These are phyloP conservation scores for Lactarius evosmus DNA, from an alignment of 768 basidiomycete genomes.

Conservation along the genomic window DNA sequence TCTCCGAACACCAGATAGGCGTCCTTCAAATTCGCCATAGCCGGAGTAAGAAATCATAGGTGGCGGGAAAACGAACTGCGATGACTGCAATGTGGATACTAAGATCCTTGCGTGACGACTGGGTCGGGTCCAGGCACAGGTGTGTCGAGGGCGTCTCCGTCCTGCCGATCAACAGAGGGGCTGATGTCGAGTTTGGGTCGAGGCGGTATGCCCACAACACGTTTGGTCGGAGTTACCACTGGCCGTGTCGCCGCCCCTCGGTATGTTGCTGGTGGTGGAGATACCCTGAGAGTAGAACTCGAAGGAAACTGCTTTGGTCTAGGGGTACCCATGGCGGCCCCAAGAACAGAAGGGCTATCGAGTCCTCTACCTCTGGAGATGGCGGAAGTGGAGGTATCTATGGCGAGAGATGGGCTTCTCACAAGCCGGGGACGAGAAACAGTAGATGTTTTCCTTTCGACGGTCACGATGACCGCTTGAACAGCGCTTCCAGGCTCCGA, in stretches of 20 bases:
- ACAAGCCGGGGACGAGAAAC: constrained; percentile 12
- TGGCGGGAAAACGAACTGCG: background rate
- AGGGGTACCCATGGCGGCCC: background rate
- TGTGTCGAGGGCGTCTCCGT: background rate
- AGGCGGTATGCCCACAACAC: constrained; percentile 31
- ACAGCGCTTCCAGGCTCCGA: constrained; percentile 13
- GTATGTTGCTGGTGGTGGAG: background rate
- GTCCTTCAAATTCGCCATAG: background rate
- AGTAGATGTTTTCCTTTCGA: constrained; percentile 21
- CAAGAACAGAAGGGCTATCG: background rate
- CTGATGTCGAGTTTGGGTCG: constrained; percentile 26
- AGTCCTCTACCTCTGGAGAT: background rate
- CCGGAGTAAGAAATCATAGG: background rate
- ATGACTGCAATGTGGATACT: background rate
- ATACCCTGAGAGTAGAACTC: background rate
- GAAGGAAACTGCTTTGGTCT: background rate
- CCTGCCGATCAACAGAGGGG: background rate
- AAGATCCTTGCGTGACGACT: background rate
- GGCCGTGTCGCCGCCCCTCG: background rate
- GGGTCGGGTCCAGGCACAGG: background rate
- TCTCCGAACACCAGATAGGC: background rate
- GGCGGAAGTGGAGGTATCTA: background rate
- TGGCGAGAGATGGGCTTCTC: background rate
- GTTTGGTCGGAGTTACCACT: constrained; percentile 1
- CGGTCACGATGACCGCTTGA: constrained; percentile 19